Conservation (phyloP, 352 stramenopile genomes). For the Pythium rishiriense region DNA sequence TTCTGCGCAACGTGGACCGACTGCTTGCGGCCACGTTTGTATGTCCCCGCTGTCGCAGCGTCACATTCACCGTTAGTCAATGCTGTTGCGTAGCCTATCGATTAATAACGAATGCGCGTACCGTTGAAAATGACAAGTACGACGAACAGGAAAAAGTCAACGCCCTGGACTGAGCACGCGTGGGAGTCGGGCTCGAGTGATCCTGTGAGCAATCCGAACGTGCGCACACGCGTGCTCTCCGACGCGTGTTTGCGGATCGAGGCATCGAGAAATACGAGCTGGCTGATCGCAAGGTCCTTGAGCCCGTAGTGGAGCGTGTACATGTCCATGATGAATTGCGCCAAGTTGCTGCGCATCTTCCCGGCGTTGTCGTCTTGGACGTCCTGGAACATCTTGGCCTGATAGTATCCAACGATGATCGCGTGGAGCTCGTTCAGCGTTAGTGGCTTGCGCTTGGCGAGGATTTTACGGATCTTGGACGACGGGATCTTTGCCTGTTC, state of each 20-base stretch:
- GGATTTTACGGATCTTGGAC: constrained; percentile 74
- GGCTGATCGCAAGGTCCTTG: constrained; percentile 77
- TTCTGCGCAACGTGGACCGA: constrained; percentile 66
- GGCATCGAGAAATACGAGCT: constrained; percentile 77
- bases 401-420: constrained; percentile 79
- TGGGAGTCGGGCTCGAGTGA: constrained; percentile 76
- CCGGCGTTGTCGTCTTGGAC: constrained; percentile 64
- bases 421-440: constrained; percentile 69
- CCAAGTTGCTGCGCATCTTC: constrained; percentile 54
- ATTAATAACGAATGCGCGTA: constrained; percentile 23
- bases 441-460: constrained; percentile 71
- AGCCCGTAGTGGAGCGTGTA: constrained; percentile 81
- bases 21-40: constrained; percentile 71
- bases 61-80: too few species aligned
- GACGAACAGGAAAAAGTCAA: constrained; percentile 80
- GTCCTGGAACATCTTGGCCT: constrained; percentile 83
- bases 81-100: too few species aligned
- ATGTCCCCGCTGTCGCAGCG: constrained; percentile 44
- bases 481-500: constrained; percentile 70
- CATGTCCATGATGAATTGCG: constrained; percentile 85
- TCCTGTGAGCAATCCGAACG: constrained; percentile 68
- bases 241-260: constrained; percentile 67
- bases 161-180: constrained; percentile 67
- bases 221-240: constrained; percentile 68
- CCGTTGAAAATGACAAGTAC: constrained; percentile 79